Conservation (phyloP, 2,329 filamentous ascomycete genomes). For the Lachnellula hyalina region DNA sequence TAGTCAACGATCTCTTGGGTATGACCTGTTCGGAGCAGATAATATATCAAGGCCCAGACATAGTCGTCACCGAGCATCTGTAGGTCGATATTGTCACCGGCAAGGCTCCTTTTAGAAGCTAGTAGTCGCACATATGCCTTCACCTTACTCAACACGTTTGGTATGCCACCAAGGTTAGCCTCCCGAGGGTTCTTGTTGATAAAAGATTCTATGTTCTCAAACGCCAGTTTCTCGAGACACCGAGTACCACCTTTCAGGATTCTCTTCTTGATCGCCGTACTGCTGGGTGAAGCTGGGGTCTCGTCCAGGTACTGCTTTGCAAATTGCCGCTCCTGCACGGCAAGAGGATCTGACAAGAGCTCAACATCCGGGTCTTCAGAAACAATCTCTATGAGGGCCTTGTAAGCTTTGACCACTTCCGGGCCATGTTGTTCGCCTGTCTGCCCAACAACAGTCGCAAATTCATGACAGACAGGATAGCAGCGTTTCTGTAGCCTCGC, state of each 20-base stretch:
- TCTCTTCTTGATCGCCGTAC: slow-evolving; percentile 65
- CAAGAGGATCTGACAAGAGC: slow-evolving; percentile 54
- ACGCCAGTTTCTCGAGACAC: slow-evolving; percentile 79
- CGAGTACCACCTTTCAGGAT: slow-evolving; percentile 75
- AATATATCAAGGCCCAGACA: slow-evolving; percentile 93
- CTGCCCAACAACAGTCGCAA: slow-evolving; percentile 67
- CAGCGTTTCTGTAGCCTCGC: slow-evolving; percentile 60
- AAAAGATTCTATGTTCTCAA: slow-evolving; percentile 67
- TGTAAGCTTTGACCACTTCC: slow-evolving; percentile 77
- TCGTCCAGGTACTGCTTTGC: slow-evolving; percentile 73
- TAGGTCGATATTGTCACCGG: slow-evolving; percentile 72
- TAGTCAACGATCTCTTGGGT: slow-evolving; percentile 81
- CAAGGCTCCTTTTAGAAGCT: slow-evolving; percentile 74
- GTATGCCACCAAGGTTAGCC: slow-evolving; percentile 82
- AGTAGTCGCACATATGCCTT: slow-evolving; percentile 86
- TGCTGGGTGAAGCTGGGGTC: slow-evolving; percentile 56
- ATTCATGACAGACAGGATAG: slow-evolving; percentile 71
- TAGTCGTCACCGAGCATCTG: slow-evolving; percentile 78
- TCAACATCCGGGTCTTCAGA: slow-evolving; percentile 62
- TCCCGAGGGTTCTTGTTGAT: slow-evolving; percentile 82
- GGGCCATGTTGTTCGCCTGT: slow-evolving; percentile 65
- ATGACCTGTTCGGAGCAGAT: slow-evolving; percentile 79
- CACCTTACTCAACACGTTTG: slow-evolving; percentile 83
- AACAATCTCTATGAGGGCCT: slow-evolving; percentile 72
- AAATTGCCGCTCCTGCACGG: slow-evolving; percentile 71